Evolutionary conservation across 495 filamentous ascomycete genomes (phyloP).

Genomic region (Parathielavia appendiculata): DNA sequence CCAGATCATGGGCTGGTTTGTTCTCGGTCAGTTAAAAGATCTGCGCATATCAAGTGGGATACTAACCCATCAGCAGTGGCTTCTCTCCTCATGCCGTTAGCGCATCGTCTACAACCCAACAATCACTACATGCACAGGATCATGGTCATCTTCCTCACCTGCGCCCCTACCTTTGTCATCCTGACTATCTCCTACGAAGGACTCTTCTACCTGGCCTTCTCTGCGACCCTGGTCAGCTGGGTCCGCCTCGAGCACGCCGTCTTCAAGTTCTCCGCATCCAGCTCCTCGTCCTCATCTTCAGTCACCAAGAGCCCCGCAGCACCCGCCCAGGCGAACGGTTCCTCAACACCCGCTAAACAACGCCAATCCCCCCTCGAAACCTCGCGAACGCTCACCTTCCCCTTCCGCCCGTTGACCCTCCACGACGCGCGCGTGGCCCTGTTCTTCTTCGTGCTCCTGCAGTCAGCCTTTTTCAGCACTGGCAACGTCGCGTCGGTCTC

Average conservation of each 20-base stretch:
- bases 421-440: slow-evolving; percentile 80
- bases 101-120: slow-evolving; percentile 76
- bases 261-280: slow-evolving; percentile 46
- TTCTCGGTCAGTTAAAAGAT: slow-evolving; percentile 58
- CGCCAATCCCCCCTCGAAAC: slow-evolving; percentile 2
- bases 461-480: slow-evolving; percentile 95
- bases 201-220: slow-evolving; percentile 91
- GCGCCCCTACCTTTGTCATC: slow-evolving; percentile 89
- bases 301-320: slow-evolving; percentile 17
- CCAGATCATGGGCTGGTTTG: slow-evolving; percentile 79
- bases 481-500: slow-evolving; percentile 95
- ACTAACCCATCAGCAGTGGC: slow-evolving; percentile 46
- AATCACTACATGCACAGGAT: slow-evolving; percentile 87
- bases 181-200: slow-evolving; percentile 98
- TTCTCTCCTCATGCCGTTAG: slow-evolving; percentile 74
- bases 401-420: slow-evolving; percentile 69
- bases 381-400: slow-evolving; percentile 24
- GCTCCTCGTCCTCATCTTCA: slow-evolving; percentile 13
- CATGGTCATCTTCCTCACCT: slow-evolving; percentile 85
- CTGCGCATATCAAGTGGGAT: too few relatives aligned
- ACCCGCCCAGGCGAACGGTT: slow-evolving; percentile 24
- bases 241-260: slow-evolving; percentile 81
- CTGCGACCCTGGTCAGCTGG: slow-evolving; percentile 78
- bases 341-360: slow-evolving; percentile 15
- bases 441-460: slow-evolving; percentile 92